A percentile compares a stretch with the other conserved stretches of the same genome.
Conservation (phyloP, 371 early-diverging fungal genomes). For the Rhizopus delemar region DNA sequence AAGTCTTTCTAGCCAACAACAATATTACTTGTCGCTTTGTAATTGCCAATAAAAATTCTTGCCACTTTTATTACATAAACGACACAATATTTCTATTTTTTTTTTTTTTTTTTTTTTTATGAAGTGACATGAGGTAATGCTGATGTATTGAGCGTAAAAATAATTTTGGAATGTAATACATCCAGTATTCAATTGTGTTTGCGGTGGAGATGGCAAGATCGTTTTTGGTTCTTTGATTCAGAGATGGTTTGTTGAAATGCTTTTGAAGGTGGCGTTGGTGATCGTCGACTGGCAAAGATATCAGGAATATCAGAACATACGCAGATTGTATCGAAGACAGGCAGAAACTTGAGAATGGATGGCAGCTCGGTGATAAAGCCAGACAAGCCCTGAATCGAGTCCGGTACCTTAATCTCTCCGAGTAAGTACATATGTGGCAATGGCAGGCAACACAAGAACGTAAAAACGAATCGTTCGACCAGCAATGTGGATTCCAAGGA, state of each 20-base stretch:
- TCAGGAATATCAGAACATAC: constrained; percentile 8
- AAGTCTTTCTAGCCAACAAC: too few relatives aligned
- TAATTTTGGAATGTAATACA: too few relatives aligned
- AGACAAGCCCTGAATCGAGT: constrained; percentile 9
- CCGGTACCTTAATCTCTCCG: constrained; percentile 19
- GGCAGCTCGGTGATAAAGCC: constrained; percentile 6
- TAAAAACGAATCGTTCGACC: constrained; percentile 15
- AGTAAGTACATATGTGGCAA: constrained; percentile 21
- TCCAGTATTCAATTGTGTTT: constrained; percentile 10
- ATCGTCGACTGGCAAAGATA: constrained; percentile 7
- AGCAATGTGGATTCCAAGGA: constrained; percentile 17
- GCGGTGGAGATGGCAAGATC: constrained; percentile 11
- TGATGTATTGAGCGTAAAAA: too few relatives aligned
- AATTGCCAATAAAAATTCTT: too few relatives aligned
- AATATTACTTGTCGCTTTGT: too few relatives aligned
- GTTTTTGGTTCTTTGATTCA: constrained; percentile 10
- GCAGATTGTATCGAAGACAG: constrained; percentile 10
- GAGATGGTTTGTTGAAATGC: constrained; percentile 4
- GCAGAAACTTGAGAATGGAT: constrained; percentile 10
- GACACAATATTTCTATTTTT: too few relatives aligned
- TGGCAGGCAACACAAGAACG: constrained; percentile 18
- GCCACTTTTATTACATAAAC: too few relatives aligned
- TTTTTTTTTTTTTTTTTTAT: too few relatives aligned
- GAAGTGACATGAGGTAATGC: too few relatives aligned
- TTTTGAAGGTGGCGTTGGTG: constrained; percentile 9